Conservation (phyloP, 2,329 filamentous ascomycete species). For the Camillea tinctor region DNA sequence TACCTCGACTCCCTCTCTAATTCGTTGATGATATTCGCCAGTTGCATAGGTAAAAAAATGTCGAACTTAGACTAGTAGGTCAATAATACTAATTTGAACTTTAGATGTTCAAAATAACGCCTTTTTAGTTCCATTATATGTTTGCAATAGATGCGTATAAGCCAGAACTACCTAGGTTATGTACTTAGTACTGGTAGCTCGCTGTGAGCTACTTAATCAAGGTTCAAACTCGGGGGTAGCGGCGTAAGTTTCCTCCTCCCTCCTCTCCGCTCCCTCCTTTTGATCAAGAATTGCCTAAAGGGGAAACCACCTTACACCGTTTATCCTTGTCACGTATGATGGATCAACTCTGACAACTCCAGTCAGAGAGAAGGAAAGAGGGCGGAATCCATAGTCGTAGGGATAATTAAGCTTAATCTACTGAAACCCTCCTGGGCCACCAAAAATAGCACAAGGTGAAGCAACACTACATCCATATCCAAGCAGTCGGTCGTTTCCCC, state of each 20-base stretch:
- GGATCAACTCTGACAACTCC: neutral
- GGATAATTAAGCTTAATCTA: slow-evolving; percentile 39
- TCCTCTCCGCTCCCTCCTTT: neutral
- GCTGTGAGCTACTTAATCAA: too few relatives aligned
- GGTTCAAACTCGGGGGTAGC: too few relatives aligned
- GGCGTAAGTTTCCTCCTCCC: too few relatives aligned
- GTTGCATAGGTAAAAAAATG: too few relatives aligned
- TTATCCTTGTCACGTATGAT: neutral
- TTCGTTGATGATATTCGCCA: neutral
- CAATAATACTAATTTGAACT: too few relatives aligned
- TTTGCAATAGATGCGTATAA: too few relatives aligned
- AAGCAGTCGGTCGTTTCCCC: slow-evolving; percentile 9
- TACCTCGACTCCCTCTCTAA: neutral
- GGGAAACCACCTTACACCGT: neutral
- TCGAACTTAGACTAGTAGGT: too few relatives aligned
- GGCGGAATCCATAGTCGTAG: neutral
- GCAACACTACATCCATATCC: slow-evolving; percentile 3
- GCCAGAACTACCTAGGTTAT: too few relatives aligned
- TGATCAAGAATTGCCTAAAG: neutral
- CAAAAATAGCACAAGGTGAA: slow-evolving; percentile 35
- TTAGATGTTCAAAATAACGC: too few relatives aligned
- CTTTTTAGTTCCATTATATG: too few relatives aligned
- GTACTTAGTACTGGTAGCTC: too few relatives aligned
- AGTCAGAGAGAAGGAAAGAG: neutral
- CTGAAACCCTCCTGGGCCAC: slow-evolving; percentile 19